Evolutionary conservation across 1,284 basidiomycete species (phyloP).

Genomic region (Grifola frondosa): DNA sequence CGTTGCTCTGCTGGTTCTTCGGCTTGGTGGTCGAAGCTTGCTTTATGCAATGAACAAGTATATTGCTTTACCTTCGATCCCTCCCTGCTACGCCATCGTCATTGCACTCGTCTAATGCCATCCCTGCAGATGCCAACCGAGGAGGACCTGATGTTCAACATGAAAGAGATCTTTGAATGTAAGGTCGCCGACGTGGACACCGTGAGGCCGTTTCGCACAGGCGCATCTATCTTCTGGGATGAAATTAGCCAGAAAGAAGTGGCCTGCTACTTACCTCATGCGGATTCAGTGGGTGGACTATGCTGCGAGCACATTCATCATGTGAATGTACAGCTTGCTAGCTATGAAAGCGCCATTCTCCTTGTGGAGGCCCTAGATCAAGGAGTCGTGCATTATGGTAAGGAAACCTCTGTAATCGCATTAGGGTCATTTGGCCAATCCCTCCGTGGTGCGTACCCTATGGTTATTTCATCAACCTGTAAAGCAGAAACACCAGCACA

Average conservation of each 20-base stretch:
- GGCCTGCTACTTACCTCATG: constrained; percentile 12
- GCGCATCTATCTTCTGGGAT: constrained; percentile 21
- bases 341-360: constrained; percentile 3
- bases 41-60: constrained; percentile 22
- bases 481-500: constrained; percentile 9
- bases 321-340: constrained; percentile 6
- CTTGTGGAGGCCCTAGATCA: constrained; percentile 7
- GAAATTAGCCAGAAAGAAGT: constrained; percentile 21
- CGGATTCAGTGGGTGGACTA: constrained; percentile 20
- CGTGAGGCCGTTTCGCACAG: constrained; percentile 1
- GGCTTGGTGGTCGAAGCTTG: constrained; percentile 19
- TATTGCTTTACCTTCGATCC: constrained; percentile 16
- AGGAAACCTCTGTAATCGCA: constrained; percentile 17
- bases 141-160: constrained; percentile 17
- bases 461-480: constrained; percentile 14
- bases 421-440: constrained; percentile 7
- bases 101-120: constrained; percentile 17
- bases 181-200: background rate
- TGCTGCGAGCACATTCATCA: constrained; percentile 18
- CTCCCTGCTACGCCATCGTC: constrained; percentile 7
- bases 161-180: constrained; percentile 7
- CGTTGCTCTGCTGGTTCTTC: constrained; percentile 12
- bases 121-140: constrained; percentile 7
- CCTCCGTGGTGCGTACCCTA: constrained; percentile 8
- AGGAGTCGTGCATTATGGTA: constrained; percentile 13